Conservation (phyloP, 345 rosid species). For the Crucihimalaya himalaica region DNA sequence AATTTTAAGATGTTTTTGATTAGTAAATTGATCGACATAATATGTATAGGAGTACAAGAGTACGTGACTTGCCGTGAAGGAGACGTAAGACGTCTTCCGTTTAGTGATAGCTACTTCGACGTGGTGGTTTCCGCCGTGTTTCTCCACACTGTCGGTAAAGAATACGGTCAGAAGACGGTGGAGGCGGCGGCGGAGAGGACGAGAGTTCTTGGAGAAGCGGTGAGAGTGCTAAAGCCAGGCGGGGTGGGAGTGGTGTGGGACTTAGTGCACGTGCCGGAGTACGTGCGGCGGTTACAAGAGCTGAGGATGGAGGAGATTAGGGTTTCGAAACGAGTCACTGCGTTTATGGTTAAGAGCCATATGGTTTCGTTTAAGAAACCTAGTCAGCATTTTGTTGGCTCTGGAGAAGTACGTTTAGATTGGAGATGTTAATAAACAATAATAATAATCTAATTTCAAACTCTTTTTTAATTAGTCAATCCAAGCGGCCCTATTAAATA, state of each 20-base stretch:
- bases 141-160: conserved; percentile 83
- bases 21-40: neutral
- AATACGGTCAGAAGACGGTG: conserved; percentile 81
- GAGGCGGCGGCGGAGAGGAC: conserved; percentile 90
- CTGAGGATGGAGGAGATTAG: conserved; percentile 83
- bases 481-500: neutral
- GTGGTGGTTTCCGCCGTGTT: conserved; percentile 90
- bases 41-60: conserved; percentile 74
- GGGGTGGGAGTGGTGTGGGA: conserved; percentile 91
- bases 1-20: neutral
- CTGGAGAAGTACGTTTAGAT: conserved; percentile 68
- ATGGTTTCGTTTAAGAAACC: conserved; percentile 87
- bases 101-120: conserved; percentile 81
- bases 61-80: conserved; percentile 95
- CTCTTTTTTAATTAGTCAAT: neutral
- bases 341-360: conserved; percentile 94
- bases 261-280: conserved; percentile 76
- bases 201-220: conserved; percentile 82
- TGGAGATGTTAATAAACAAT: conserved; percentile 52
- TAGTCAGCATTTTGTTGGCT: conserved; percentile 56
- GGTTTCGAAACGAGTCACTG: conserved; percentile 83
- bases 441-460: neutral
- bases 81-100: conserved; percentile 81
- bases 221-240: conserved; percentile 82
- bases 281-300: conserved; percentile 76